Evolutionary conservation across 495 filamentous ascomycete genomes (phyloP).

Genomic region (Choiromyces venosus): DNA sequence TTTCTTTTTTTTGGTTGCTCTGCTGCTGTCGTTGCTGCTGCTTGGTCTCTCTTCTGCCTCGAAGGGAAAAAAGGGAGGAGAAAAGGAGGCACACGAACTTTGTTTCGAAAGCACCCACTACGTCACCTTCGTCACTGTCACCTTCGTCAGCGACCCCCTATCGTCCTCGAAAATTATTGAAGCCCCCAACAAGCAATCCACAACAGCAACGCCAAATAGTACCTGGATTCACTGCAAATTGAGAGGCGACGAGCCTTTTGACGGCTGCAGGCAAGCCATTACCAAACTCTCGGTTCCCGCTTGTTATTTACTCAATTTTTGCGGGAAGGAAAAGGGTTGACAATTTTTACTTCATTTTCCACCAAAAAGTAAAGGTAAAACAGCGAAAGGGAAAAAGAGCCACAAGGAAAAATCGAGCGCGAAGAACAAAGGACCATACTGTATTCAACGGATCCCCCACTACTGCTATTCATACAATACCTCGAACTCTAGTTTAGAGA

Average conservation of each 20-base stretch:
- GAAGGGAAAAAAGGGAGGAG: constrained; percentile 1
- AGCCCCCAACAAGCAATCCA: constrained; percentile 30
- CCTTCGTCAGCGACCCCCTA: constrained; percentile 22
- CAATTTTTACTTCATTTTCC: constrained; percentile 15
- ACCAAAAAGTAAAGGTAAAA: neutral
- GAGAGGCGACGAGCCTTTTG: constrained; percentile 30
- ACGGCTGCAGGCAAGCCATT: constrained; percentile 31
- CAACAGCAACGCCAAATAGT: constrained; percentile 31
- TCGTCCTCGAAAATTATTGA: constrained; percentile 34
- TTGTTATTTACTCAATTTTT: constrained; percentile 26
- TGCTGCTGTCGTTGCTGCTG: neutral
- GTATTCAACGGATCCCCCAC: neutral
- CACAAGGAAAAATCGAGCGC: neutral
- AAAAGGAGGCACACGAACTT: constrained; percentile 39
- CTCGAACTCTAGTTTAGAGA: neutral
- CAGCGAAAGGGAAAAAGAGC: neutral
- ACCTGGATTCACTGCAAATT: neutral
- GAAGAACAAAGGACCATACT: neutral
- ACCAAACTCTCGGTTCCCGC: constrained; percentile 31
- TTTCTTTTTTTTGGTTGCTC: neutral
- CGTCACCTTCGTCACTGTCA: constrained; percentile 34
- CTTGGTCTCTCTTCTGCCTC: neutral
- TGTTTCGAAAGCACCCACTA: constrained; percentile 36
- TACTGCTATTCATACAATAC: neutral
- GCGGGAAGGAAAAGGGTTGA: constrained; percentile 34